Evolutionary conservation across 768 basidiomycete genomes (phyloP), one percentile per base, ranked within the genome.

Genomic region (Guyanaporus albipodus): DNA sequence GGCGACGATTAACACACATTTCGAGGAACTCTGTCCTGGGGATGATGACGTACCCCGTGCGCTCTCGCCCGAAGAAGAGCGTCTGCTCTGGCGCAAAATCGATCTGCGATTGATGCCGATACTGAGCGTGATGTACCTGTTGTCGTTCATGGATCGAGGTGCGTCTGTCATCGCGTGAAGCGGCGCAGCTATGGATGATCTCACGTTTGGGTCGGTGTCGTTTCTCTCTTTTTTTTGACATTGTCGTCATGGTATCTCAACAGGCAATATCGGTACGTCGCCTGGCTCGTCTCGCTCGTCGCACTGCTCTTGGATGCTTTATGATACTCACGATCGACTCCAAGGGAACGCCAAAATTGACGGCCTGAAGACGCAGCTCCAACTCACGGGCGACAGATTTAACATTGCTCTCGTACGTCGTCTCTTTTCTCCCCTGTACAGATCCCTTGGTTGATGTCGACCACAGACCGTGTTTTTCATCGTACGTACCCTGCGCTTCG

Each of bases 181-280:
- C 38, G 41, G n/a, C n/a, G 10, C 42, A 6, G 17, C 3, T 2
- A 39, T 39, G 7, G 24, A 21, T 21, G 26, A 12, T n/a, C n/a
- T n/a, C 14, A 19, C 15, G 10, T n/a, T n/a, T n/a, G n/a, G n/a
- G n/a, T n/a, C n/a, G n/a, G n/a, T 7, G 0, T 12, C 17, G 4
- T 45, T 38, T 22, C n/a, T 4, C 21, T 38, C 8, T 31, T 32
- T 38, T 45, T 23, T 11, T 8, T 34, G n/a, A n/a, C n/a, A n/a
- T n/a, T n/a, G n/a, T n/a, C n/a, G n/a, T n/a, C n/a, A n/a, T n/a
- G n/a, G n/a, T n/a, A n/a, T n/a, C n/a, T n/a, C 31, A 2, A 18
- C 48, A 82, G 80, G 75, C 34, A 82, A 82, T 48, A 80, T 82
- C 29, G 80, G 81, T 77, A 49, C 22, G 66, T 33, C 38, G 18